Conservation (phyloP, 371 early-diverging fungal genomes). For the Mortierella sp. region DNA sequence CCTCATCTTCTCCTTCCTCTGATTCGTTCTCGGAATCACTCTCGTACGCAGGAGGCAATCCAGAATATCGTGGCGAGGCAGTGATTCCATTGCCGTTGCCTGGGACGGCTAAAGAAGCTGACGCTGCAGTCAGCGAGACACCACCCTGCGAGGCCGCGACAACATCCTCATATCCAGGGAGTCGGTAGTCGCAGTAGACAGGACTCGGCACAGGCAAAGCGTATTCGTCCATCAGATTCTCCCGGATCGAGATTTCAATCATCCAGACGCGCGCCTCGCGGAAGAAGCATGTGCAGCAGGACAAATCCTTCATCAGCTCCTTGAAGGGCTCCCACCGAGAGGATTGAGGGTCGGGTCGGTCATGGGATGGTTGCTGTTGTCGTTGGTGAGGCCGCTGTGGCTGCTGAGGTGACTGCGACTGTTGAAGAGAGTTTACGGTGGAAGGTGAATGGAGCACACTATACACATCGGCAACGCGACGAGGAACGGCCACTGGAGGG, state of each 20-base stretch:
- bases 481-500: not conserved
- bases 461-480: constrained; percentile 6
- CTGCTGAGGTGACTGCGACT: not conserved
- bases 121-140: not conserved
- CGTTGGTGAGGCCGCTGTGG: not conserved
- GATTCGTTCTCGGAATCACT: constrained; percentile 31
- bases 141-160: not conserved
- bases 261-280: constrained; percentile 28
- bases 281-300: constrained; percentile 17
- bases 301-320: constrained; percentile 18
- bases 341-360: not conserved
- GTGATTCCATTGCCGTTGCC: not conserved
- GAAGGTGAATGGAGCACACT: not conserved
- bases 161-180: constrained; percentile 45
- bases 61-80: constrained; percentile 12
- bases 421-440: not conserved
- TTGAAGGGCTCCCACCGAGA: constrained; percentile 16
- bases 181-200: constrained; percentile 41
- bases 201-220: constrained; percentile 43
- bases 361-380: not conserved
- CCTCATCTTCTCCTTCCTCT: constrained; percentile 14
- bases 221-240: constrained; percentile 36
- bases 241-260: constrained; percentile 46
- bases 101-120: not conserved
- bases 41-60: constrained; percentile 36